Percentiles rank a stretch among this genome's conserved stretches.
phyloP scores from a whole-genome alignment of 148 eudicot species.

The Arctostaphylos glauca region DNA sequence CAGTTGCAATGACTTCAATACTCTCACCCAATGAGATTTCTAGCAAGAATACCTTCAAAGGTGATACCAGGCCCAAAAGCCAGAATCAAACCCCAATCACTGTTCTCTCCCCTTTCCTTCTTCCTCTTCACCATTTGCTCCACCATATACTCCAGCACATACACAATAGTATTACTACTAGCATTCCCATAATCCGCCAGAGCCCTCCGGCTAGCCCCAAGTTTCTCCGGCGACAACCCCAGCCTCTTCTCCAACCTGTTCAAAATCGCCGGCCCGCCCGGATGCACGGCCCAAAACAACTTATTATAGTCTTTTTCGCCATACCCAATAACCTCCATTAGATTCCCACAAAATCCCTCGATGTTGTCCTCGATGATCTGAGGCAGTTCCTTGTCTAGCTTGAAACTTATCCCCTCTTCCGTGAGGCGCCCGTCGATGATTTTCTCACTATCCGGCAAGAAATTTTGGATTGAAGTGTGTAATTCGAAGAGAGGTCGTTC shows the following conservation, averaged over 20 bases:
- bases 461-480: conserved; percentile 75
- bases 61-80: conserved; percentile 97
- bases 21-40: conserved; percentile 47
- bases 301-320: conserved; percentile 53
- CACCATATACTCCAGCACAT: conserved; percentile 87
- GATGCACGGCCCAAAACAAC: conserved; percentile 96
- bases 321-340: conserved; percentile 45
- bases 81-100: conserved; percentile 86
- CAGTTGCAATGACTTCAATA: neutral
- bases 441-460: conserved; percentile 78
- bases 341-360: conserved; percentile 53
- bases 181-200: conserved; percentile 89
- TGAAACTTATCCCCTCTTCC: conserved; percentile 95
- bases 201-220: conserved; percentile 73
- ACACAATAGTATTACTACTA: conserved; percentile 91
- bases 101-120: conserved; percentile 23
- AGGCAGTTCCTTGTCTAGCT: conserved; percentile 70
- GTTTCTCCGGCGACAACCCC: conserved; percentile 56
- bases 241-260: conserved; percentile 80
- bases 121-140: conserved; percentile 49
- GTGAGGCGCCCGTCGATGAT: conserved; percentile 85
- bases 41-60: conserved; percentile 90
- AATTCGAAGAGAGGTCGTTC: conserved; percentile 82
- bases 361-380: conserved; percentile 87
- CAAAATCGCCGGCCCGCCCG: conserved; percentile 91